A percentile compares a stretch with the other conserved stretches of the same genome.
Conservation (phyloP, 768 basidiomycete genomes). For the Suillus tomentosus region DNA sequence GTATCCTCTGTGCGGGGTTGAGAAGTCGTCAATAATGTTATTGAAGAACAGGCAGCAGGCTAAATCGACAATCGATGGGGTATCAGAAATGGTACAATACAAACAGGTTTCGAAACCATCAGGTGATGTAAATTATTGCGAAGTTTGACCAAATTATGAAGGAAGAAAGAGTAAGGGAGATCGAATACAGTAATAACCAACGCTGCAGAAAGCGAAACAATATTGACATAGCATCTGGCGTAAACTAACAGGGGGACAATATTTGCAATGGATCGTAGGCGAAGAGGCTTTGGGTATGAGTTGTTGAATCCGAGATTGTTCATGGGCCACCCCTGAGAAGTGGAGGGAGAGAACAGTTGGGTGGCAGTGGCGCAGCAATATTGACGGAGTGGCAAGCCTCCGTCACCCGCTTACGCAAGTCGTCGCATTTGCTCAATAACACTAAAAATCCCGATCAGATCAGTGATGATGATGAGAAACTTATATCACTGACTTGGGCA, state of each 20-base stretch:
- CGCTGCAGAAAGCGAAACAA: constrained; percentile 29
- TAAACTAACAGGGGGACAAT: constrained; percentile 32
- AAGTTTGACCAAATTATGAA: constrained; percentile 8
- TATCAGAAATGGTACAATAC: constrained; percentile 11
- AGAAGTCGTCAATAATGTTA: background rate
- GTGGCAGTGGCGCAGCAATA: constrained; percentile 42
- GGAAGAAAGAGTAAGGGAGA: constrained; percentile 6
- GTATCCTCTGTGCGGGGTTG: background rate
- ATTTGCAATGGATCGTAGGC: constrained; percentile 8
- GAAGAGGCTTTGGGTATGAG: constrained; percentile 2
- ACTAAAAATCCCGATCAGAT: constrained; percentile 31
- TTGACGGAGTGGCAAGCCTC: constrained; percentile 49
- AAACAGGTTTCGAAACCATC: background rate
- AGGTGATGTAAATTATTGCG: constrained; percentile 5
- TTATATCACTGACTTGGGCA: constrained; percentile 41
- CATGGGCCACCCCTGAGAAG: constrained; percentile 29
- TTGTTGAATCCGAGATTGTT: constrained; percentile 7
- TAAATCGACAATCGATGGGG: constrained; percentile 16
- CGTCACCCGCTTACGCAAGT: constrained; percentile 49
- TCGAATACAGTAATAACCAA: constrained; percentile 29
- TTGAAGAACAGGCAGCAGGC: constrained; percentile 4
- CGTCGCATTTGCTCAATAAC: constrained; percentile 49
- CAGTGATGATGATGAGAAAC: background rate
- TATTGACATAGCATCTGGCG: constrained; percentile 29
- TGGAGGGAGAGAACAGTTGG: constrained; percentile 41